Base-by-base conservation (phyloP, 352 stramenopile genomes). In the Phytophthora lateralis region DNA sequence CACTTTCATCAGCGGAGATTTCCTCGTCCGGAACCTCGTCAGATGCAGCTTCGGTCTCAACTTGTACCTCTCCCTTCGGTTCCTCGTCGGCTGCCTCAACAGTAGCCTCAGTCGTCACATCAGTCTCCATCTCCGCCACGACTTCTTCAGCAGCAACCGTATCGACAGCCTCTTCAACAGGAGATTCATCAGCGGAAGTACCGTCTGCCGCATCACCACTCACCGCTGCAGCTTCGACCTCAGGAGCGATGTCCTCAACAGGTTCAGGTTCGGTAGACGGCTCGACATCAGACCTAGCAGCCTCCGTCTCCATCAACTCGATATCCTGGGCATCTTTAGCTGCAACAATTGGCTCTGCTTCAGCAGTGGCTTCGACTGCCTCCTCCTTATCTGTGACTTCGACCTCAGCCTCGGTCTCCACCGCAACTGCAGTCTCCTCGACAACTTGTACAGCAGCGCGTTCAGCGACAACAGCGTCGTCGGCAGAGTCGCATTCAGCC, bases 351-450 rank as follows among this genome's bases (percentile, higher is more conserved):
- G 21, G 18, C n/a, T 50, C 55, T n/a, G 17, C 18, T 14, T 56
- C 53, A 21, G 50, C 43, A 50, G 15, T 39, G 18, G 12, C 51
- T 17, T 51, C 66, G 15, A 53, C 63, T 17, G 21, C 34, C 18
- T 59, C 35, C n/a, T 56, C 60, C 17, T 34, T 17, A 21, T 29
- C 20, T 29, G n/a, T 49, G 26, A 49, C 35, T 27, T 60, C 58
- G 10, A 17, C 34, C 3, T 42, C 55, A 35, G 48, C 30, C 9
- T 30, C 21, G 17, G 38, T 47, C 47, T 52, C 41, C 11, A 60
- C 54, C n/a, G 15, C 51, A 9, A 12, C 55, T n/a, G 55, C 48
- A 2, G 42, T 47, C 24, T 26, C 30, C 21, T 34, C 12, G 47
- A 15, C 30, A 34, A 10, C 32, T 26, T 29, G 12, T 44, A 29